Evolutionary conservation across 1,284 basidiomycete species (phyloP).

Genomic region (Microstroma glucosiphilum): DNA sequence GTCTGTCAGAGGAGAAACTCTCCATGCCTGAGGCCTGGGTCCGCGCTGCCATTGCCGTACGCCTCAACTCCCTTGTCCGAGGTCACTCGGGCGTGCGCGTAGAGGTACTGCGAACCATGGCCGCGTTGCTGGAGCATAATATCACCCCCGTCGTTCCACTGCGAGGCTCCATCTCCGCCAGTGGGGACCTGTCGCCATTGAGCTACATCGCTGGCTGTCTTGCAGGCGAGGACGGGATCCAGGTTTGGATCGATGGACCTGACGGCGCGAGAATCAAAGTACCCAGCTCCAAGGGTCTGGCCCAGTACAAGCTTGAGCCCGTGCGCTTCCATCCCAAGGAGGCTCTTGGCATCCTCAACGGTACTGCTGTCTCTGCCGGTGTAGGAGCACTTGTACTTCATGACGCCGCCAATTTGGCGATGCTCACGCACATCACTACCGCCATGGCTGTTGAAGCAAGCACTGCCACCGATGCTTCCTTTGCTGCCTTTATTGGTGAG

Average conservation of each 20-base stretch:
- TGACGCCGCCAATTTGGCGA: constrained; percentile 65
- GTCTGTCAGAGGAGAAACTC: constrained; percentile 16
- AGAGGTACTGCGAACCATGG: constrained; percentile 72
- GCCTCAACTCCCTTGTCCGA: constrained; percentile 63
- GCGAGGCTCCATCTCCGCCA: constrained; percentile 73
- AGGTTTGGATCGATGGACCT: constrained; percentile 50
- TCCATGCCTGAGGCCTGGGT: constrained; percentile 68
- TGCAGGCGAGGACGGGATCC: constrained; percentile 1
- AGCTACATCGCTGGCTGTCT: constrained; percentile 61
- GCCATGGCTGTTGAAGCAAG: constrained; percentile 72
- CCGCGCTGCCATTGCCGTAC: constrained; percentile 75
- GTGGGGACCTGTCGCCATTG: constrained; percentile 55
- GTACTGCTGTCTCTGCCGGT: constrained; percentile 67
- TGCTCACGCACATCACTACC: constrained; percentile 69
- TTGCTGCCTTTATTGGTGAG: constrained; percentile 63
- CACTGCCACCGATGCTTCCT: constrained; percentile 18
- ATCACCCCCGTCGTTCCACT: constrained; percentile 74
- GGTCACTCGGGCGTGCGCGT: constrained; percentile 77
- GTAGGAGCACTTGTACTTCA: constrained; percentile 57
- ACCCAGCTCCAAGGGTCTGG: constrained; percentile 62
- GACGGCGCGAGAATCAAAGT: constrained; percentile 60
- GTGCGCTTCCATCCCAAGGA: constrained; percentile 71
- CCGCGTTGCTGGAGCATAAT: constrained; percentile 61
- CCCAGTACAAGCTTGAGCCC: constrained; percentile 62
- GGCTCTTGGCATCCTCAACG: constrained; percentile 60